These are phyloP conservation scores for Flaveria sonorensis DNA, from an alignment of 129 eudicot genomes.

Conservation along the genomic window DNA sequence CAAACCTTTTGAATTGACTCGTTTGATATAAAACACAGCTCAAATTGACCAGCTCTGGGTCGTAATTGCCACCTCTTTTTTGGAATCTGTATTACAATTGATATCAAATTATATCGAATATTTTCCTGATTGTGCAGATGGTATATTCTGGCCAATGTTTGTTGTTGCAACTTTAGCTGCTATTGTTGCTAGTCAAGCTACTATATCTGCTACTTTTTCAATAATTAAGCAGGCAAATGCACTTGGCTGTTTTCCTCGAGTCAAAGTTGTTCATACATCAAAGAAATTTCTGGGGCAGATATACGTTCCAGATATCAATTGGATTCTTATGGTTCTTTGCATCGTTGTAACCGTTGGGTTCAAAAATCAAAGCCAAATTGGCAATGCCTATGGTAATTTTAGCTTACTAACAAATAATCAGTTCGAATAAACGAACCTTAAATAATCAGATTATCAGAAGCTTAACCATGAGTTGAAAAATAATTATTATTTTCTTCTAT, in stretches of 20 bases:
- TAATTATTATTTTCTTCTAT: not conserved
- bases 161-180: slow-evolving; percentile 58
- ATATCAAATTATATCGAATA: not conserved
- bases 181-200: slow-evolving; percentile 58
- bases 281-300: slow-evolving; percentile 40
- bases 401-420: not conserved
- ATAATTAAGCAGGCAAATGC: slow-evolving; percentile 42
- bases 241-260: slow-evolving; percentile 36
- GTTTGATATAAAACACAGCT: not conserved
- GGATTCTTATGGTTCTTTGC: slow-evolving; percentile 11
- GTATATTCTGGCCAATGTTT: slow-evolving; percentile 64
- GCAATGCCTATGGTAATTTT: slow-evolving; percentile 64
- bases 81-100: not conserved
- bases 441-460: not conserved
- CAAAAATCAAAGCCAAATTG: slow-evolving; percentile 7
- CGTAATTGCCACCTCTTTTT: not conserved
- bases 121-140: slow-evolving; percentile 47
- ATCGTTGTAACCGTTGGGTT: not conserved
- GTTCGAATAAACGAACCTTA: not conserved
- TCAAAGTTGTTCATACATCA: slow-evolving; percentile 38
- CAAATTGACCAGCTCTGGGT: not conserved
- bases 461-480: not conserved
- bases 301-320: slow-evolving; percentile 1
- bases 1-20: not conserved
- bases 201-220: slow-evolving; percentile 41